These are phyloP conservation scores for Tothia fuscella DNA, from an alignment of 2,329 filamentous ascomycete species.

Conservation along the genomic window DNA sequence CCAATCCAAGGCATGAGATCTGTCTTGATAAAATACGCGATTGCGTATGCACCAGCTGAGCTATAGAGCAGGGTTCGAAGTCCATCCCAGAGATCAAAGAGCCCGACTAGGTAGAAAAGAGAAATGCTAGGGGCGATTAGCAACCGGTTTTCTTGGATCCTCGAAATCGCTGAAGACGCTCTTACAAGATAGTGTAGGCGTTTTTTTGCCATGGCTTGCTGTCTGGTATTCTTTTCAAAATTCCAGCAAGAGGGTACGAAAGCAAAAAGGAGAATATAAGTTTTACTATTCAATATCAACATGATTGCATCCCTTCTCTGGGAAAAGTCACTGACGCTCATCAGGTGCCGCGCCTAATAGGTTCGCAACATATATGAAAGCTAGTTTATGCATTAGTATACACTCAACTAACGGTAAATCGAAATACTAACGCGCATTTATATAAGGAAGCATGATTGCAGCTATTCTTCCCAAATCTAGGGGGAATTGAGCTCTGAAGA, in stretches of 20 bases:
- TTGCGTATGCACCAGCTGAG: slow-evolving; percentile 66
- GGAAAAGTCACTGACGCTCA: slow-evolving; percentile 38
- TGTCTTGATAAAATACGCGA: slow-evolving; percentile 71
- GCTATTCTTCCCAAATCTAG: background rate
- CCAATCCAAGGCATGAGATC: slow-evolving; percentile 97
- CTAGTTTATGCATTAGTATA: slow-evolving; percentile 25
- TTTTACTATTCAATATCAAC: slow-evolving; percentile 57
- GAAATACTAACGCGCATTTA: background rate
- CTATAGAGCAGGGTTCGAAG: slow-evolving; percentile 68
- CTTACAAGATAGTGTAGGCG: slow-evolving; percentile 66
- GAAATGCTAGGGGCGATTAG: slow-evolving; percentile 44
- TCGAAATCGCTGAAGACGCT: slow-evolving; percentile 6
- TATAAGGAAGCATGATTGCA: slow-evolving; percentile 3
- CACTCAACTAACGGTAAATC: background rate
- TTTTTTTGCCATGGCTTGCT: slow-evolving; percentile 75
- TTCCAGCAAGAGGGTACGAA: slow-evolving; percentile 79
- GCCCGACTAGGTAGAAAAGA: slow-evolving; percentile 81
- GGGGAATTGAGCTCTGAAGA: too few relatives aligned
- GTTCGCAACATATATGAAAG: slow-evolving; percentile 47
- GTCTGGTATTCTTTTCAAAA: slow-evolving; percentile 86
- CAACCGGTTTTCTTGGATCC: slow-evolving; percentile 11
- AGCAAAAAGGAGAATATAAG: slow-evolving; percentile 81
- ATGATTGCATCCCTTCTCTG: background rate
- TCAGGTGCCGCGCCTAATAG: slow-evolving; percentile 51
- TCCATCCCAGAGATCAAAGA: slow-evolving; percentile 87